phyloP scores from a whole-genome alignment of 23 red algal genomes.

The Gracilaria domingensis region DNA sequence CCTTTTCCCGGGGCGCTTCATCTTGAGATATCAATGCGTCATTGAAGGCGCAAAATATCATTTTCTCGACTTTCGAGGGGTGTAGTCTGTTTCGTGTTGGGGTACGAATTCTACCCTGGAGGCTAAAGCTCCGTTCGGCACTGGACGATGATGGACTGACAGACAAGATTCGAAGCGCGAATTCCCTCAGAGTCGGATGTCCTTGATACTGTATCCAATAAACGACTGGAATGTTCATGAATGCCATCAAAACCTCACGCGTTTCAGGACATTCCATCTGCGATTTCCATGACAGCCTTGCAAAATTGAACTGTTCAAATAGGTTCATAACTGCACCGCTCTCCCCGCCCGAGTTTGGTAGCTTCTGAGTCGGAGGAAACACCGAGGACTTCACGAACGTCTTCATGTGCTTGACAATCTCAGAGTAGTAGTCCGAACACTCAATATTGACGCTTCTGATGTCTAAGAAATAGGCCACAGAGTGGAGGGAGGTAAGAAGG shows the following conservation, averaged over 20 bases:
- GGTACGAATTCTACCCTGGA: too few species aligned
- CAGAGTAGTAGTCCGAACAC: not conserved
- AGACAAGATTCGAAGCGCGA: too few species aligned
- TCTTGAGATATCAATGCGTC: too few species aligned
- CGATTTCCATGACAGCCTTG: not conserved
- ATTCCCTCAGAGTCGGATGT: not conserved
- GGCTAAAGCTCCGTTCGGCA: not conserved
- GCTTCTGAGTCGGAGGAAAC: not conserved
- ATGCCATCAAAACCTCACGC: too few species aligned
- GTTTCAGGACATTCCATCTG: not conserved
- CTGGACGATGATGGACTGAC: not conserved
- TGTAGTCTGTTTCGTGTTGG: not conserved
- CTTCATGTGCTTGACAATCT: not conserved
- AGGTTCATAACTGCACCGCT: not conserved
- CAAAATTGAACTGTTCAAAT: not conserved
- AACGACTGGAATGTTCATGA: too few species aligned
- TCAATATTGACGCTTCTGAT: not conserved
- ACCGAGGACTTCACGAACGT: not conserved
- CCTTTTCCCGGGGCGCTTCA: too few species aligned
- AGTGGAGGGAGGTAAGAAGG: not conserved
- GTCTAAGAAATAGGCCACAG: not conserved
- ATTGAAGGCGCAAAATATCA: constrained; percentile 1
- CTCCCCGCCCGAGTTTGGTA: not conserved
- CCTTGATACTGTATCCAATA: too few species aligned
- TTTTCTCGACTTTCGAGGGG: not conserved